Evolutionary conservation across 768 basidiomycete species (phyloP).

Genomic region (Suillus cothurnatus): DNA sequence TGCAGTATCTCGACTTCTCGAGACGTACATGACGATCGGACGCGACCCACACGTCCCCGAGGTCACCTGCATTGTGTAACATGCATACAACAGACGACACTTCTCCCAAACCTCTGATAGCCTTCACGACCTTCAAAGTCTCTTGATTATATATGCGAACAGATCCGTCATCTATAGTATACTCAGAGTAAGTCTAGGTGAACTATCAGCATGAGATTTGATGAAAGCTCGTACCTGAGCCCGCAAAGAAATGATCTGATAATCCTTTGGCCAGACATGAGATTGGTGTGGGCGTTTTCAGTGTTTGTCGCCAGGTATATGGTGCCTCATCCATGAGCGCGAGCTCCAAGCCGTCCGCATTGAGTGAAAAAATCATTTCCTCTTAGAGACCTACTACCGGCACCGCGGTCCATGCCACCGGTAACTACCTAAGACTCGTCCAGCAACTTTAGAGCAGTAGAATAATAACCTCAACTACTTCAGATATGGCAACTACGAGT

Average conservation of each 20-base stretch:
- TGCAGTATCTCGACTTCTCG: not conserved
- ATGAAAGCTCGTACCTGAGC: slow-evolving; percentile 51
- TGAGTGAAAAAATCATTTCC: not conserved
- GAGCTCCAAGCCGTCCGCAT: not conserved
- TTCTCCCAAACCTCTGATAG: slow-evolving; percentile 60
- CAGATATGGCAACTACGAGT: slow-evolving; percentile 3
- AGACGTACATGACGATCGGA: slow-evolving; percentile 55
- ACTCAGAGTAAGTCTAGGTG: slow-evolving; percentile 9
- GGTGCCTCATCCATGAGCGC: slow-evolving; percentile 5
- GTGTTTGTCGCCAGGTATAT: slow-evolving; percentile 21
- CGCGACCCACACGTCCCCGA: slow-evolving; percentile 65
- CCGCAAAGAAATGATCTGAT: slow-evolving; percentile 53
- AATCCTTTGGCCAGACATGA: slow-evolving; percentile 56
- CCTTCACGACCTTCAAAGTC: slow-evolving; percentile 61
- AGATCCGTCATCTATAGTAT: slow-evolving; percentile 59
- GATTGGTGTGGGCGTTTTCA: slow-evolving; percentile 51
- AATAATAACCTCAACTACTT: not conserved
- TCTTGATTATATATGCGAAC: slow-evolving; percentile 67
- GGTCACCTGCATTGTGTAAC: slow-evolving; percentile 40
- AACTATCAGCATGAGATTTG: not conserved
- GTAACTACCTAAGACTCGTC: not conserved
- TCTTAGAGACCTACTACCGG: not conserved
- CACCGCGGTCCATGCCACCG: not conserved
- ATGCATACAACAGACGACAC: slow-evolving; percentile 63
- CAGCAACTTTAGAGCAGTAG: not conserved